These are phyloP conservation scores for Paraphysoderma sedebokerense DNA, from an alignment of 371 early-diverging fungal species.

Conservation along the genomic window DNA sequence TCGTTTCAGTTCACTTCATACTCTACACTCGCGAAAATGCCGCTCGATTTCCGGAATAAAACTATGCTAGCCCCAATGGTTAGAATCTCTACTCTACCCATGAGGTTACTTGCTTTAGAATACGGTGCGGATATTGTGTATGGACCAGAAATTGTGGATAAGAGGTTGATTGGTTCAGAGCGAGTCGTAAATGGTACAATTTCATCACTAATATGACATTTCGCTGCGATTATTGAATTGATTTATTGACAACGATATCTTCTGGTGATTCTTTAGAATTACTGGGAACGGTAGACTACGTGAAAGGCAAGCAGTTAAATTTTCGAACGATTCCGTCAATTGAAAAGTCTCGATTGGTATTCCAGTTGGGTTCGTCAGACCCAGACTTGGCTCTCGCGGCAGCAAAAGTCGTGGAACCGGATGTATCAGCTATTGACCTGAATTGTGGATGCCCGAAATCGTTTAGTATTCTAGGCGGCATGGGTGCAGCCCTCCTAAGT, in stretches of 20 bases:
- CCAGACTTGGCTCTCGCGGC: conserved; percentile 76
- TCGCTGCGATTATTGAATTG: not conserved
- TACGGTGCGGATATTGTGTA: conserved; percentile 87
- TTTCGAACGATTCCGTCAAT: not conserved
- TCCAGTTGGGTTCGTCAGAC: conserved; percentile 52
- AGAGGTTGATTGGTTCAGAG: conserved; percentile 57
- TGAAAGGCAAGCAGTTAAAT: conserved; percentile 1
- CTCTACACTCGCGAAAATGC: too few species aligned
- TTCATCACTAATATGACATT: conserved; percentile 1
- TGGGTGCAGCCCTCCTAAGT: conserved; percentile 84
- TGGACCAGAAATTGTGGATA: conserved; percentile 80
- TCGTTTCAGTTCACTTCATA: too few species aligned
- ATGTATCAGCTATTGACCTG: conserved; percentile 12
- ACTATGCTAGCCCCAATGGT: conserved; percentile 87
- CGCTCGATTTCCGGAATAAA: conserved; percentile 14
- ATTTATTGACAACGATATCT: not conserved
- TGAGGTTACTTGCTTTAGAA: conserved; percentile 60
- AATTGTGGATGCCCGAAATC: conserved; percentile 96
- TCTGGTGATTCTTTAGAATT: conserved; percentile 13
- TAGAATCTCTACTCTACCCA: conserved; percentile 72
- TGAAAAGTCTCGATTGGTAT: conserved; percentile 6
- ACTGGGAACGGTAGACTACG: conserved; percentile 50
- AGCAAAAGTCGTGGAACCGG: conserved; percentile 18
- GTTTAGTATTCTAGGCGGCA: conserved; percentile 83
- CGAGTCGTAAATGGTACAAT: conserved; percentile 47